Conservation (phyloP, 306 rosid genomes). For the Dryas alaskensis region DNA sequence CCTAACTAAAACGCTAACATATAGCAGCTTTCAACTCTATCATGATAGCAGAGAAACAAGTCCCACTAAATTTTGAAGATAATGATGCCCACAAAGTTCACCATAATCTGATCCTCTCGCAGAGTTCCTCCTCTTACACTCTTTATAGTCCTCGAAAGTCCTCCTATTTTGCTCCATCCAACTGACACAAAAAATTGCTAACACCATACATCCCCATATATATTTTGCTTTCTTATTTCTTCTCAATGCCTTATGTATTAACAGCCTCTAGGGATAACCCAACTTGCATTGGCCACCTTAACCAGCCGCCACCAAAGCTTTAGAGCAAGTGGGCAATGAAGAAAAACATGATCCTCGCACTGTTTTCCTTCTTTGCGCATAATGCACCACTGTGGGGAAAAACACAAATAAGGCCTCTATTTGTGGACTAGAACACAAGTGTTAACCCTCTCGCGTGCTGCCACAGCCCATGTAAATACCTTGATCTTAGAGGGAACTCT, state of each 20-base stretch:
- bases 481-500: not conserved
- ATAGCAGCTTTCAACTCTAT: too few species aligned
- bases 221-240: not conserved
- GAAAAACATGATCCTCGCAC: not conserved
- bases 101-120: too few species aligned
- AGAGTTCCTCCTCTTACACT: too few species aligned
- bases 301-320: not conserved
- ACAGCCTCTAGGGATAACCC: not conserved
- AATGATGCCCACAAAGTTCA: too few species aligned
- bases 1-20: too few species aligned
- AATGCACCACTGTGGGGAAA: not conserved
- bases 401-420: not conserved
- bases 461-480: not conserved
- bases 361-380: too few species aligned
- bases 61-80: too few species aligned
- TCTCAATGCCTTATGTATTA: not conserved
- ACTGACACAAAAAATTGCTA: not conserved
- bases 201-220: not conserved
- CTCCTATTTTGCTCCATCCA: too few species aligned
- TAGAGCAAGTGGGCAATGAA: not conserved
- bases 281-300: not conserved
- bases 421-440: not conserved
- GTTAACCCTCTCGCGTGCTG: not conserved
- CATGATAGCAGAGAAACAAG: too few species aligned
- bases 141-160: too few species aligned